Base-by-base conservation (phyloP, 2,329 filamentous ascomycete genomes). In the Didymella exigua region DNA sequence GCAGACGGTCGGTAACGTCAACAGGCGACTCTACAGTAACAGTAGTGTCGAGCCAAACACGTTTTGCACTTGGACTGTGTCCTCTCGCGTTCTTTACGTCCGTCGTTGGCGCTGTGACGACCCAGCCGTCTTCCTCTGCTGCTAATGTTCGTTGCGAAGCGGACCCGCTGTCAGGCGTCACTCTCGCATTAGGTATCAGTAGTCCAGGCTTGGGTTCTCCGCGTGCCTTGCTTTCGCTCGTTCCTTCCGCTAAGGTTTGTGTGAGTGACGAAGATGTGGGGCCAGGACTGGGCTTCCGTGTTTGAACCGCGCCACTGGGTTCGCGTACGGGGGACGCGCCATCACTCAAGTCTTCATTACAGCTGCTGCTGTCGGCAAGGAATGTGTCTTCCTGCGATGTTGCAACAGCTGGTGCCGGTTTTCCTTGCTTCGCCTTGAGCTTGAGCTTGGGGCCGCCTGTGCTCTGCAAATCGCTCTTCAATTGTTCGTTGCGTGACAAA, bases 321-420 rank as follows among this genome's bases (percentile, higher is more conserved):
- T 69, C 66, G 45, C 60, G 66, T 9, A 67, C 58, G 34, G 71
- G 66, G 44, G 70, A 68, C 30, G 60, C 69, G 34, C 68, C 68
- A 42, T 73, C 73, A 55, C 73, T 76, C 50, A 71, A 73, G 52
- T 78, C 77, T 56, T 80, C 81, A 43, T 81, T 79, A 59, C 83
- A 81, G 59, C 80, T 84, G 58, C 72, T 75, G 64, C 76, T 81
- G 59, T 83, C 82, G 46, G 80, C 75, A 42, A 83, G 77, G 66
- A 82, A 83, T 5, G 81, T 80, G 49, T 78, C 75, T 56, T 80
- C 78, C 31, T 73, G 70, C 8, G 64, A 55, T 42, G 56, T 66
- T 19, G 59, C 51, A 14, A 56, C 47, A 24, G 52, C 54, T 38
- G 66, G 54, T 59, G 55, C 55, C 48, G 66, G 53, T 58, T 61